A percentile compares a stretch with the other conserved stretches of the same genome.
These are phyloP conservation scores for Tulasnella sp. DNA, from an alignment of 768 basidiomycete genomes.

Conservation along the genomic window DNA sequence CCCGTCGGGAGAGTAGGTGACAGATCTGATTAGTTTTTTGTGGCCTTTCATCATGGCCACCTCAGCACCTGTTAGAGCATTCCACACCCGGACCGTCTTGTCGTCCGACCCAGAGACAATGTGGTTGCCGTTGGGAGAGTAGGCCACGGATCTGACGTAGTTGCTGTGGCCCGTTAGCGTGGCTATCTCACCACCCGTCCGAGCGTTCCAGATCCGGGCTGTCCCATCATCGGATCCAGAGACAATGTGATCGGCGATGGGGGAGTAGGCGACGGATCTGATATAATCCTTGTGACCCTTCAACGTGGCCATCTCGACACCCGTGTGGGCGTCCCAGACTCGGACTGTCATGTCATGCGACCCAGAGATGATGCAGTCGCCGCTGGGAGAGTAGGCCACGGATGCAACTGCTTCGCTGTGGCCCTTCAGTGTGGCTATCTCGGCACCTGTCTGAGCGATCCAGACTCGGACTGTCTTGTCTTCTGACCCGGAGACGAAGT, in stretches of 20 bases:
- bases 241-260: not conserved
- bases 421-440: too few relatives aligned
- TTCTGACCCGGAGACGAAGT: too few relatives aligned
- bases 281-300: not conserved
- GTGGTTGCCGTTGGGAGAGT: not conserved
- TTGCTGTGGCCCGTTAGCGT: not conserved
- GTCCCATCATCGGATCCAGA: not conserved
- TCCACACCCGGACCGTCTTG: not conserved
- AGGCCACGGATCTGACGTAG: not conserved
- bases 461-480: too few relatives aligned
- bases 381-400: too few relatives aligned
- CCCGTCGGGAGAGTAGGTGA: too few relatives aligned
- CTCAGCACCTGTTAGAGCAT: too few relatives aligned
- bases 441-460: too few relatives aligned
- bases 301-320: not conserved
- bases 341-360: conserved; percentile 1
- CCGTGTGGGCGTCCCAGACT: not conserved
- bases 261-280: not conserved
- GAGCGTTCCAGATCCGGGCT: not conserved
- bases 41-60: too few relatives aligned
- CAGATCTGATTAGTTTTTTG: too few relatives aligned
- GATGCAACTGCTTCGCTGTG: too few relatives aligned
- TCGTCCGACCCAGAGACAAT: too few relatives aligned
- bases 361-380: too few relatives aligned
- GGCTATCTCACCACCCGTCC: not conserved